Evolutionary conservation across 1,139 yeast species (phyloP).

Genomic region (Taiozyma sp.): DNA sequence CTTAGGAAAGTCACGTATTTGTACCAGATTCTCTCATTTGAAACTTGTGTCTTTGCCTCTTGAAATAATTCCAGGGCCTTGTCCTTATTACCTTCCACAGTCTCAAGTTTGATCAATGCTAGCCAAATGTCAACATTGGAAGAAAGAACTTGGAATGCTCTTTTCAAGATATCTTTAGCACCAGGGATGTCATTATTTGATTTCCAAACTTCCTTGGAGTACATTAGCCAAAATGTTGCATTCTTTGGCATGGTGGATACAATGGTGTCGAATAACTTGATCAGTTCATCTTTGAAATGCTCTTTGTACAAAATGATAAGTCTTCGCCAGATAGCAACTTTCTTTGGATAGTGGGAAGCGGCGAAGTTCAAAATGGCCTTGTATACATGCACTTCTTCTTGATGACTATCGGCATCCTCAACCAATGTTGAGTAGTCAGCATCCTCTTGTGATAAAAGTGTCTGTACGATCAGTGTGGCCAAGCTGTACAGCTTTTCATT

Average conservation of each 20-base stretch:
- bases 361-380: constrained; percentile 45
- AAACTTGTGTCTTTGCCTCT: constrained; percentile 33
- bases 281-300: constrained; percentile 33
- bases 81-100: constrained; percentile 33
- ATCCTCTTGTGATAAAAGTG: constrained; percentile 41
- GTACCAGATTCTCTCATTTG: constrained; percentile 51
- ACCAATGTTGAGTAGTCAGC: constrained; percentile 41
- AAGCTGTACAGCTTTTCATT: constrained; percentile 20
- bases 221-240: constrained; percentile 58
- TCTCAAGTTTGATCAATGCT: constrained; percentile 65
- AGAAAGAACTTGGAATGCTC: constrained; percentile 42
- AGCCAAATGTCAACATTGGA: constrained; percentile 58
- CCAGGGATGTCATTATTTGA: constrained; percentile 39
- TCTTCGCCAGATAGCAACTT: constrained; percentile 51
- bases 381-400: constrained; percentile 24
- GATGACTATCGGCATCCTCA: constrained; percentile 39
- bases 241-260: constrained; percentile 42
- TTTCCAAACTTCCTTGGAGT: constrained; percentile 66
- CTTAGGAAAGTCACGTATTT: constrained; percentile 59
- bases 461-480: constrained; percentile 32
- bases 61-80: constrained; percentile 41
- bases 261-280: constrained; percentile 44
- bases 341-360: constrained; percentile 43
- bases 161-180: constrained; percentile 50
- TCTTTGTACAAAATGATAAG: constrained; percentile 44